Conservation (phyloP, 441 rosid species). For the Populus hybrid region DNA sequence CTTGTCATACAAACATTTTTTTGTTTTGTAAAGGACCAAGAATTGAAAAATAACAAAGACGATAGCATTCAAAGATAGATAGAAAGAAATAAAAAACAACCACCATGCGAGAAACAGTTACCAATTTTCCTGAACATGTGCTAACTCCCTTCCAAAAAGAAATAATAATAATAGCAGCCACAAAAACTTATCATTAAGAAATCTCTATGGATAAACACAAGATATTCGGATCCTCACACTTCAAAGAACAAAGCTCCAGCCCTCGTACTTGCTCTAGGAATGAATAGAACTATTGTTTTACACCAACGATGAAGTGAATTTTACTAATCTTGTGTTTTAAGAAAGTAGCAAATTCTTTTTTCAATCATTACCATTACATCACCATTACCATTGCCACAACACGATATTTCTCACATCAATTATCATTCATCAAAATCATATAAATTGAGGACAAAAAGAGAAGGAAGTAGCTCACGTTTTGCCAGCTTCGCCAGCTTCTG, state of each 20-base stretch:
- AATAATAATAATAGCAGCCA: not conserved
- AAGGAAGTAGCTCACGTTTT: slow-evolving; percentile 23
- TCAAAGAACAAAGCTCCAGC: not conserved
- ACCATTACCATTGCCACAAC: not conserved
- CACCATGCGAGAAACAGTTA: not conserved
- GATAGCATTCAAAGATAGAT: no score
- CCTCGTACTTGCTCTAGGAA: no score
- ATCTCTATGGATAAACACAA: not conserved
- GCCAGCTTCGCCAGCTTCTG: slow-evolving; percentile 34
- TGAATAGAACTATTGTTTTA: not conserved
- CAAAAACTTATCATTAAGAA: not conserved
- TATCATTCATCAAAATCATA: not conserved
- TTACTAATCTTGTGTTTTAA: not conserved
- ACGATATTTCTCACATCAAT: not conserved
- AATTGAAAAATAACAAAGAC: no score
- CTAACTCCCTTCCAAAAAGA: not conserved
- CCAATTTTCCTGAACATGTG: not conserved
- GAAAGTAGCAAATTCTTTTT: not conserved
- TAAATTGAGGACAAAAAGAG: not conserved
- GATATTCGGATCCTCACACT: not conserved
- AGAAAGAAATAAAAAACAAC: no score
- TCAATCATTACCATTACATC: not conserved
- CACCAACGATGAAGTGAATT: not conserved
- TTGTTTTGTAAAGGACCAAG: not conserved
- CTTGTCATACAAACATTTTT: not conserved